phyloP scores from a whole-genome alignment of 108 stramenopile genomes.

The Cyclostephanos invisitatus region DNA sequence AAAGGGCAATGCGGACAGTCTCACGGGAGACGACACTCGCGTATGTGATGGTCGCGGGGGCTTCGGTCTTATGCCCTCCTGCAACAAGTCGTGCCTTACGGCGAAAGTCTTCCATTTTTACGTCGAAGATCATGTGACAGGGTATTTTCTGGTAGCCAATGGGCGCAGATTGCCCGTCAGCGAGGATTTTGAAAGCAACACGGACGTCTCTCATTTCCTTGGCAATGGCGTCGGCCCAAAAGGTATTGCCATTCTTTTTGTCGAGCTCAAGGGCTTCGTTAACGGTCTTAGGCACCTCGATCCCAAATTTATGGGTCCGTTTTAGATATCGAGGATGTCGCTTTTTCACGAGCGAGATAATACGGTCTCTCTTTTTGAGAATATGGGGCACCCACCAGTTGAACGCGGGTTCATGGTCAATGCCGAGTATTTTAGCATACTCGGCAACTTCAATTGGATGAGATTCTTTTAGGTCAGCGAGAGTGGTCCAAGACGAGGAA shows the following conservation, averaged over 20 bases:
- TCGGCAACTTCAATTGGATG: no score
- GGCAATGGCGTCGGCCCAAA: constrained; percentile 44
- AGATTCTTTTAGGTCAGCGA: no score
- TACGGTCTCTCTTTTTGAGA: constrained; percentile 6
- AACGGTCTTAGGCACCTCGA: constrained; percentile 28
- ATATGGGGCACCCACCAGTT: neutral
- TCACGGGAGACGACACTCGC: constrained; percentile 7
- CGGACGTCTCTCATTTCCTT: no score
- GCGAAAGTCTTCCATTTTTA: no score
- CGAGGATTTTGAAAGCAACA: no score
- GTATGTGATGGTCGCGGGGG: constrained; percentile 37
- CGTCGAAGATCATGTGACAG: no score
- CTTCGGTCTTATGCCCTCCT: constrained; percentile 46
- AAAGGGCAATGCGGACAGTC: constrained; percentile 53
- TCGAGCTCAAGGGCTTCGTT: constrained; percentile 46
- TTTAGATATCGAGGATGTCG: constrained; percentile 1
- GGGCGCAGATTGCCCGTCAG: constrained; percentile 49
- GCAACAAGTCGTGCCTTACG: constrained; percentile 37
- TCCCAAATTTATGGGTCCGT: constrained; percentile 25
- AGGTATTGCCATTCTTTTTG: constrained; percentile 27
- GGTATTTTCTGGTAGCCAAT: constrained; percentile 19
- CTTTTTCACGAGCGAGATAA: neutral
- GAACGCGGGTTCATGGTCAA: no score
- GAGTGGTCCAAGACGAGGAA: no score
- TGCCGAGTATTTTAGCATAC: no score